A percentile compares a stretch with the other conserved stretches of the same genome.
phyloP scores from a whole-genome alignment of 208 protist species.

The Acanthamoeba polyphaga region DNA sequence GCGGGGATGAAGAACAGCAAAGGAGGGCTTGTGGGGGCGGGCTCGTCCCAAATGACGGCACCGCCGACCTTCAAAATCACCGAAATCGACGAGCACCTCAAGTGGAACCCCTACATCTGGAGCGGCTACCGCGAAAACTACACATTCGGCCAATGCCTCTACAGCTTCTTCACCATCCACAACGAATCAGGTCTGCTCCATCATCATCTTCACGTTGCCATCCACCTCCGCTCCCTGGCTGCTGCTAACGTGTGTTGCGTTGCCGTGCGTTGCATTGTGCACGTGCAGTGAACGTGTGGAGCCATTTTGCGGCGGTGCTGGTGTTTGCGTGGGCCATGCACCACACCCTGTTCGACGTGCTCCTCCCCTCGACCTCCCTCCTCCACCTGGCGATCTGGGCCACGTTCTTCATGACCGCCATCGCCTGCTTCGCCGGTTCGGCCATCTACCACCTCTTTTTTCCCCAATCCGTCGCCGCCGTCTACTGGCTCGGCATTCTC shows the following conservation, averaged over 20 bases:
- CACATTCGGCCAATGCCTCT: slow-evolving; percentile 15
- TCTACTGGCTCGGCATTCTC: slow-evolving; percentile 28
- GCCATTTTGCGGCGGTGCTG: background rate
- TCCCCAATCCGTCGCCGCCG: background rate
- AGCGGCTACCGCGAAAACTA: slow-evolving; percentile 32
- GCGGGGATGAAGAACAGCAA: background rate
- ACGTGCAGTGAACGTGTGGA: background rate
- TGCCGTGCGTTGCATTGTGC: no score
- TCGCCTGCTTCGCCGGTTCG: slow-evolving; percentile 7
- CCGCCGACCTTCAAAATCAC: slow-evolving; percentile 14
- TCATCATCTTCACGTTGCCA: background rate
- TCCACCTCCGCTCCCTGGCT: background rate
- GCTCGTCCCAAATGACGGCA: background rate
- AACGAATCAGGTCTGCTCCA: background rate
- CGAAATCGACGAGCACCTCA: slow-evolving; percentile 20
- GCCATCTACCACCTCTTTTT: slow-evolving; percentile 47
- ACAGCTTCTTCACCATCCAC: slow-evolving; percentile 24
- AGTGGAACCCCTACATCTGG: slow-evolving; percentile 55
- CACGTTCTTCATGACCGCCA: slow-evolving; percentile 10
- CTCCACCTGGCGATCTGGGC: slow-evolving; percentile 3
- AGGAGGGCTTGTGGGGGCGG: background rate
- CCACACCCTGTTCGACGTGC: background rate
- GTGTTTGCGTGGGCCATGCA: slow-evolving; percentile 35
- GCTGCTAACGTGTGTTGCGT: background rate
- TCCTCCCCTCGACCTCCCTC: background rate